Conservation (phyloP, 768 basidiomycete species). For the Dioszegia hungarica region DNA sequence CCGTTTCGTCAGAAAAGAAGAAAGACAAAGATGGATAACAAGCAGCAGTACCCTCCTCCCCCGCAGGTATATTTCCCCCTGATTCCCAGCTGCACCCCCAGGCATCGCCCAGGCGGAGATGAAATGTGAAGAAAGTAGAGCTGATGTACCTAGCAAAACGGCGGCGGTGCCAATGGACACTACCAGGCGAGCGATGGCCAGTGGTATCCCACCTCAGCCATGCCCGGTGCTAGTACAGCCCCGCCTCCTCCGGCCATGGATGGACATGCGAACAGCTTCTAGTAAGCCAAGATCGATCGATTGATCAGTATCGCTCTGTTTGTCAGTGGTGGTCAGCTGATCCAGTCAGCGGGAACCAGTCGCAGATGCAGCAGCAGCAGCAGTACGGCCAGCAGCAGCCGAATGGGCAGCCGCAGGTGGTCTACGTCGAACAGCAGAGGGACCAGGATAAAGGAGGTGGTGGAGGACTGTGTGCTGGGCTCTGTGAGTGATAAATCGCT, state of each 20-base stretch:
- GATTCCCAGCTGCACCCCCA: no score
- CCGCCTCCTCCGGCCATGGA: background rate
- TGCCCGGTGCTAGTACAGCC: background rate
- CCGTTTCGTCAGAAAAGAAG: no score
- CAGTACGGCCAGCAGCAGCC: background rate
- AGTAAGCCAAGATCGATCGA: background rate
- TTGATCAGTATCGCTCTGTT: no score
- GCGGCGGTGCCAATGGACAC: conserved; percentile 19
- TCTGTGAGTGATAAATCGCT: conserved; percentile 1
- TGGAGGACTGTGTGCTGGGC: background rate
- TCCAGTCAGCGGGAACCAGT: background rate
- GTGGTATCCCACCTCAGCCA: conserved; percentile 22
- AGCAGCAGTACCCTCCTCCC: background rate
- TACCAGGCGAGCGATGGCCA: conserved; percentile 37
- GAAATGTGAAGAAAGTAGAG: no score
- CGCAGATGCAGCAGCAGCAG: background rate
- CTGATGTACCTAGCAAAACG: no score
- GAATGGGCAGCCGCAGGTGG: background rate
- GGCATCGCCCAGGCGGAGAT: no score
- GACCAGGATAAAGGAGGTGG: background rate
- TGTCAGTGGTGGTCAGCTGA: no score
- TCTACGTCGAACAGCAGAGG: background rate
- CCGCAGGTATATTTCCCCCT: no score
- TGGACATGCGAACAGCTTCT: background rate
- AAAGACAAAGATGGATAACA: background rate